Percentiles rank a stretch among this genome's conserved stretches.
These are phyloP conservation scores for Silene uniflora DNA, from an alignment of 148 eudicot species.

Conservation along the genomic window DNA sequence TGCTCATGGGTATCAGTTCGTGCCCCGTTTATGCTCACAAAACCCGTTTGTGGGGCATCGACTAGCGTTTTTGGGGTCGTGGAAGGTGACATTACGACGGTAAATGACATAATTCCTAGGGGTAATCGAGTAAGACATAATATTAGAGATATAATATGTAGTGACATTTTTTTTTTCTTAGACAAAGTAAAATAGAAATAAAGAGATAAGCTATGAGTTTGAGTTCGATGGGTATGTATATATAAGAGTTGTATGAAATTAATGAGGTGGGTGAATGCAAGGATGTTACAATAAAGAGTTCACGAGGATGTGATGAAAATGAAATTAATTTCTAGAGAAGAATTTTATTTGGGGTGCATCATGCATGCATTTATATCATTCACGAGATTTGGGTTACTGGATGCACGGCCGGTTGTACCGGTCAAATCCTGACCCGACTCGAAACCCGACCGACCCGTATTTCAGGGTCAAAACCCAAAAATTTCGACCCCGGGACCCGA, in stretches of 20 bases:
- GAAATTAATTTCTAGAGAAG: slow-evolving; percentile 33
- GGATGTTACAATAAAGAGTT: slow-evolving; percentile 33
- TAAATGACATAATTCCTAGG: slow-evolving; percentile 36
- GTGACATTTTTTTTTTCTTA: slow-evolving; percentile 19
- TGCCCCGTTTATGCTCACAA: slow-evolving; percentile 47
- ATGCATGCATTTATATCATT: slow-evolving; percentile 57
- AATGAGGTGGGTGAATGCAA: slow-evolving; percentile 21
- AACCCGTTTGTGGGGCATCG: slow-evolving; percentile 67
- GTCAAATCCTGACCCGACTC: no score
- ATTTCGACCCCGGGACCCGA: no score
- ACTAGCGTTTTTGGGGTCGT: slow-evolving; percentile 54
- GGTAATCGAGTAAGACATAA: slow-evolving; percentile 29
- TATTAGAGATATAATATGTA: slow-evolving; percentile 18
- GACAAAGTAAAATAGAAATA: not conserved
- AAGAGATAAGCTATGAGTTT: not conserved
- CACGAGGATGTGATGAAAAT: slow-evolving; percentile 51
- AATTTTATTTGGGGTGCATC: slow-evolving; percentile 13
- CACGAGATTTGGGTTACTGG: slow-evolving; percentile 43
- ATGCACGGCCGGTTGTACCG: no score
- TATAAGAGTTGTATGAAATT: slow-evolving; percentile 7
- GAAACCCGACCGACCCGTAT: no score
- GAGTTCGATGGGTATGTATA: slow-evolving; percentile 1
- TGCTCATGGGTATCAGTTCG: slow-evolving; percentile 65
- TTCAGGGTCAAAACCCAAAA: no score
- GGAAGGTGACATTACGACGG: slow-evolving; percentile 60